Base-by-base conservation (phyloP, 192 early-diverging fungal genomes). In the Neocallimastix lanati region DNA sequence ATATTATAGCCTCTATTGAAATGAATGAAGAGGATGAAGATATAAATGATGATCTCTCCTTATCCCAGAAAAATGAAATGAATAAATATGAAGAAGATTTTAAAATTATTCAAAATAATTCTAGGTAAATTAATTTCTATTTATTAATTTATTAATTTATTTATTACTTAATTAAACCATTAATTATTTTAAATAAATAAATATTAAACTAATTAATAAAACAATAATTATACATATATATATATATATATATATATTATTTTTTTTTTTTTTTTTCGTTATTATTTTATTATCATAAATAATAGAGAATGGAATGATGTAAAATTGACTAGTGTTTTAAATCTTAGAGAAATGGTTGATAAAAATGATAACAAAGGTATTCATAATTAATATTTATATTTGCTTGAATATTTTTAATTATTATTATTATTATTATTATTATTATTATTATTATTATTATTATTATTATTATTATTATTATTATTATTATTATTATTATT, bases 291-390 rank as follows among this genome's bases (percentile, higher is more conserved):
- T 37, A 14, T 6, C 14, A 15, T 11, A 30, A 21, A 12, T 25
- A 81, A 84, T 13, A 76, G 86, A 25, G 78, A 79, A 13, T 81
- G 37, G 13, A 87, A 96, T 7, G 92, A 96, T 18, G 94, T 98
- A 13, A 87, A 88, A 33, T 81, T 97, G 35, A 92, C 92, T 0
- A 96, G 94, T 80, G 87, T 99, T 4, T 83, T 93, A 15, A 89
- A 91, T 28, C 82, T 99, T 78, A 86, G 93, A 29, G 88, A 94
- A 18, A 91, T 93, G 77, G 81, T 98, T n/a, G 85, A 87, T 76
- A 83, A 85, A 40, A 81, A 84, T 11, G 84, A 86, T n/a, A 87
- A 94, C 77, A 80, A 36, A 82, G 88, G 91, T 91, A 83, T 58
- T 28, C 78, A 25, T 78, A 80, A 25, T 77, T 78, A 27, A 82